Evolutionary conservation across 208 protist species (phyloP), one percentile per base, ranked within the genome.

Genomic region (Wallacemonas sp.): DNA sequence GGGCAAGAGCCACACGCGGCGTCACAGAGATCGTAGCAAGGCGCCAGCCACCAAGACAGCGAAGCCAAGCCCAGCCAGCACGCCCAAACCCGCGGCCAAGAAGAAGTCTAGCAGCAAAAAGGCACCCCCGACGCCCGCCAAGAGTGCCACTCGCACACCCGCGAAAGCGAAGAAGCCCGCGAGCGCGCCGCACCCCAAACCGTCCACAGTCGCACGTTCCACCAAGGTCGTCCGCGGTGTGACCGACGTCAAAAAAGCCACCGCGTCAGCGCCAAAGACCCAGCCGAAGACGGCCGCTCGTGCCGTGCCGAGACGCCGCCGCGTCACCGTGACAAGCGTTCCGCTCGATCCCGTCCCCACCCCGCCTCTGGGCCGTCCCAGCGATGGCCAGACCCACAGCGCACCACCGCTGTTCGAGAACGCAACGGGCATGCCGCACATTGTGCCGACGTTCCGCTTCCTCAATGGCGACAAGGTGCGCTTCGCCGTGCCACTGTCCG

Each of bases 371-470:
- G 14, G 14, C 36, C 9, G 9, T 6, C 36, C 6, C 9, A 41
- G 9, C 36, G 14, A 41, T 41, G 9, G 6, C 14, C 36, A 41
- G 9, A 41, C 36, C 6, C 36, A 6, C 4, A n/a, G 11, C 26
- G 27, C 32, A 17, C 2, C 11, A 16, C 17, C 11, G 4, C 52
- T 58, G 4, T 58, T 58, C 32, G 16, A 14, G 32, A 19, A 39
- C 26, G 52, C 52, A 3, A 19, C 6, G 8, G 19, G 38, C 14
- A 21, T 41, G 2, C 30, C 52, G 2, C 52, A 58, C 30, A 24
- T 58, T 24, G 19, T 39, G 17, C 52, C 52, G 14, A 58, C 52
- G 6, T 58, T 58, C 52, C 52, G 52, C n/a, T 58, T 58, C 32
- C 38, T 58, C 29, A 58, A 58, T 27, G 52, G 52, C 19, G 52